A percentile compares a stretch with the other conserved stretches of the same genome.
phyloP scores from a whole-genome alignment of 164 flowering plant genomes.

The Sextonia rubra region DNA sequence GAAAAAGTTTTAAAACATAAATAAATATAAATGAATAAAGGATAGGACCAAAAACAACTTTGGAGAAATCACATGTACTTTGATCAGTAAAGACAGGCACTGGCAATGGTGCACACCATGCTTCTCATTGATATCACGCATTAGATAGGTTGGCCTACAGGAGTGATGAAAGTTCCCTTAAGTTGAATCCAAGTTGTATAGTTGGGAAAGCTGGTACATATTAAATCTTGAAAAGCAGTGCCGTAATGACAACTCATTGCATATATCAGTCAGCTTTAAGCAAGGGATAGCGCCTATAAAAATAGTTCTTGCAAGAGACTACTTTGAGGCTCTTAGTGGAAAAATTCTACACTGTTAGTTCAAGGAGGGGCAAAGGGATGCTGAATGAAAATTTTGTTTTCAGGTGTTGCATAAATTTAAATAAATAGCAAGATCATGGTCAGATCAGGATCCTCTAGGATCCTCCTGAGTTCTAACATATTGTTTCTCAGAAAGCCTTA shows the following conservation, averaged over 20 bases:
- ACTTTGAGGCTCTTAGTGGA: background rate
- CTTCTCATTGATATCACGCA: background rate
- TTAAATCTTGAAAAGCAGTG: background rate
- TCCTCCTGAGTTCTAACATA: background rate
- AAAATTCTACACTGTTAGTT: background rate
- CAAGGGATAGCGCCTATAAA: background rate
- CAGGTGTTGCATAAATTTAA: background rate
- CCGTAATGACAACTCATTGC: background rate
- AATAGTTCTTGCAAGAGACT: background rate
- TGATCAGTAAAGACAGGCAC: background rate
- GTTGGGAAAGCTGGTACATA: background rate
- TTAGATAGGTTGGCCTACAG: background rate
- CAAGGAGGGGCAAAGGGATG: background rate
- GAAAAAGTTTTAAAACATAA: background rate
- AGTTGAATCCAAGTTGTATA: background rate
- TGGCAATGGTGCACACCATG: background rate
- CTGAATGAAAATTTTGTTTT: background rate
- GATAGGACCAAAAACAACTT: background rate
- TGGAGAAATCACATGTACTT: background rate
- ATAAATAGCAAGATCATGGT: background rate
- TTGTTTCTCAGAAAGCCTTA: background rate
- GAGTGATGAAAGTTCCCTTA: background rate
- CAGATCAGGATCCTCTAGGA: background rate
- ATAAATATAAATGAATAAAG: background rate
- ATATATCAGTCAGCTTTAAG: no score